A percentile compares a stretch with the other conserved stretches of the same genome.
Conservation (phyloP, 164 flowering plant genomes). For the Magnolia kwangsiensis region DNA sequence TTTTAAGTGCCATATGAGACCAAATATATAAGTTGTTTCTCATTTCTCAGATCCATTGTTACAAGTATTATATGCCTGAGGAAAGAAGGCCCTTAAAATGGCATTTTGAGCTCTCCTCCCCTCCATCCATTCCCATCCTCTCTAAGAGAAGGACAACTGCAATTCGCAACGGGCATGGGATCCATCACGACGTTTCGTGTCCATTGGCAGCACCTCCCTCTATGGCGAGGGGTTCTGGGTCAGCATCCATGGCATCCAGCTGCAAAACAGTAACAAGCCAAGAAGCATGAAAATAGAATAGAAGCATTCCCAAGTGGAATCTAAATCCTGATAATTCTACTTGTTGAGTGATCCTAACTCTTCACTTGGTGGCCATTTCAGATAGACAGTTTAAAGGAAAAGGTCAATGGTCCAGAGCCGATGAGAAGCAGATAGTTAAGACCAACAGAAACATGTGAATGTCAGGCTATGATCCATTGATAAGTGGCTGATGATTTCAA, state of each 20-base stretch:
- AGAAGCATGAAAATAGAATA: background rate
- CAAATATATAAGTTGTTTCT: background rate
- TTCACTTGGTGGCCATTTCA: too few species aligned
- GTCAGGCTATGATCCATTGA: too few species aligned
- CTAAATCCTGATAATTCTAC: too few species aligned
- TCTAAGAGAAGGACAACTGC: too few species aligned
- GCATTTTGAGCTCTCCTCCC: background rate
- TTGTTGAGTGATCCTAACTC: too few species aligned
- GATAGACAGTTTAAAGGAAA: too few species aligned
- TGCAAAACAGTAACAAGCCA: slow-evolving; percentile 1
- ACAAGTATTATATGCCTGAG: background rate
- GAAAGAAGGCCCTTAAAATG: background rate
- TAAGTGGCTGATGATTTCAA: too few species aligned
- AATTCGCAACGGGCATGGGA: background rate
- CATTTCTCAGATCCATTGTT: slow-evolving; percentile 7
- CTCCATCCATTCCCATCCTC: slow-evolving; percentile 1
- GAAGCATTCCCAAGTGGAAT: too few species aligned
- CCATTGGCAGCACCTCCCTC: slow-evolving; percentile 9
- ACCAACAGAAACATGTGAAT: too few species aligned
- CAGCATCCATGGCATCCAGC: slow-evolving; percentile 8
- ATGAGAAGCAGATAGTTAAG: too few species aligned
- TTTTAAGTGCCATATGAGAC: background rate
- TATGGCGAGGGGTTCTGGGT: background rate
- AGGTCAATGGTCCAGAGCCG: too few species aligned
- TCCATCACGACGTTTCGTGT: slow-evolving; percentile 15